Evolutionary conservation across 805 yeast genomes (phyloP), one percentile per base, ranked within the genome.

Genomic region (Kodamaea fukazawae): DNA sequence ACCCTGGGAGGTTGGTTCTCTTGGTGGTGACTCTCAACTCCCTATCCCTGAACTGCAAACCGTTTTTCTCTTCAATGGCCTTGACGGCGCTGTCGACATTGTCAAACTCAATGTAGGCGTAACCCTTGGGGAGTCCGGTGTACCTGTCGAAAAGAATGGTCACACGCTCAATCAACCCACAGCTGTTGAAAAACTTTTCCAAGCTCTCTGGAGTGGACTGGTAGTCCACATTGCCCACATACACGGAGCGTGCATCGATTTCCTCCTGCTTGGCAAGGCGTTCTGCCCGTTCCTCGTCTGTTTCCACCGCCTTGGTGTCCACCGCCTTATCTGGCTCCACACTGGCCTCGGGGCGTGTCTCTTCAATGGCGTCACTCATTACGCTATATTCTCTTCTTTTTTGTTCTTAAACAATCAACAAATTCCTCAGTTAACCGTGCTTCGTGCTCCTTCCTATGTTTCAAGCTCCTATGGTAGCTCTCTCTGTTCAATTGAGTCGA

Each of bases 51-150:
- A 81, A 63, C 25, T 53, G 58, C 6, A 66, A 44, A 6, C 71
- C 76, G 41, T 71, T 61, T 26, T 73, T 49, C 17, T 52, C 60
- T 8, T 50, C 54, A 33, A 81, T 55, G 1, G 88, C 86, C 20
- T 57, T 57, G 4, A 55, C 49, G 5, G 75, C 80, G 11, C 73
- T 59, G 4, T 62, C 71, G 4, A 46, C 43, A 6, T 55, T 50
- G 10, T 69, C 72, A 51, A 79, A 82, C 48, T 83, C 81, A 23
- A 82, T 65, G 48, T 79, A 82, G 1, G 86, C 87, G 52, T 76
- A 78, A 2, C 86, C 86, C 46, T 71, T 74, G 7, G 78, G 74
- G 13, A 55, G 54, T 0, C 78, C 77, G 1, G 75, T 64, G 47
- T 50, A 60, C 32, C 63, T 63, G 46, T 72, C 73, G 41, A 65